Conservation (phyloP, 2,329 filamentous ascomycete species). For the Pyrenochaeta sp. region DNA sequence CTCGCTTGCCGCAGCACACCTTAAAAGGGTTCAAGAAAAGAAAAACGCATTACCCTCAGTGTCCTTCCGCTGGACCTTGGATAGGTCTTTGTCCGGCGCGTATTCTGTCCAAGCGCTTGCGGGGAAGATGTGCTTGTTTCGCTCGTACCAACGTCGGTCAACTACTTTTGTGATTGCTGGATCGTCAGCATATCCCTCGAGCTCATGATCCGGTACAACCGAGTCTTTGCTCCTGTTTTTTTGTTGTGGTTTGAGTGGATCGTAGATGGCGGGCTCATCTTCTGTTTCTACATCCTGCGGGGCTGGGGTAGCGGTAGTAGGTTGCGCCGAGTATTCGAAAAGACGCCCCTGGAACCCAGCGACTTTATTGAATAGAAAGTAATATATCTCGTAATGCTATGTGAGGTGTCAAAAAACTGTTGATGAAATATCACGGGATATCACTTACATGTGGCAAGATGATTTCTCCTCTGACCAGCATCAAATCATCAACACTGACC, state of each 20-base stretch:
- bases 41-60: slow-evolving; percentile 93
- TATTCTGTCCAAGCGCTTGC: slow-evolving; percentile 96
- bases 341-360: slow-evolving; percentile 76
- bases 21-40: slow-evolving; percentile 44
- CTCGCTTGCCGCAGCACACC: not conserved
- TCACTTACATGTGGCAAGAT: slow-evolving; percentile 86
- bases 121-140: slow-evolving; percentile 97
- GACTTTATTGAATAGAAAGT: slow-evolving; percentile 91
- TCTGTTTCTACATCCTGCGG: slow-evolving; percentile 23
- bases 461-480: slow-evolving; percentile 88
- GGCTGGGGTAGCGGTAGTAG: slow-evolving; percentile 53
- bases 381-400: slow-evolving; percentile 97
- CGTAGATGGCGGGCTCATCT: slow-evolving; percentile 42
- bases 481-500: slow-evolving; percentile 92
- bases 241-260: slow-evolving; percentile 52
- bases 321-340: slow-evolving; percentile 75
- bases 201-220: slow-evolving; percentile 55
- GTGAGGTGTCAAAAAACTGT: slow-evolving; percentile 16
- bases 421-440: not conserved
- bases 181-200: slow-evolving; percentile 81
- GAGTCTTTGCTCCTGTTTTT: slow-evolving; percentile 48
- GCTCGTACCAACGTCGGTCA: slow-evolving; percentile 94
- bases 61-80: slow-evolving; percentile 79
- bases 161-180: slow-evolving; percentile 89
- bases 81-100: slow-evolving; percentile 87